A percentile compares a stretch with the other conserved stretches of the same genome.
Evolutionary conservation across 164 flowering plant genomes (phyloP).

Genomic region (Cinnamomum micranthum): DNA sequence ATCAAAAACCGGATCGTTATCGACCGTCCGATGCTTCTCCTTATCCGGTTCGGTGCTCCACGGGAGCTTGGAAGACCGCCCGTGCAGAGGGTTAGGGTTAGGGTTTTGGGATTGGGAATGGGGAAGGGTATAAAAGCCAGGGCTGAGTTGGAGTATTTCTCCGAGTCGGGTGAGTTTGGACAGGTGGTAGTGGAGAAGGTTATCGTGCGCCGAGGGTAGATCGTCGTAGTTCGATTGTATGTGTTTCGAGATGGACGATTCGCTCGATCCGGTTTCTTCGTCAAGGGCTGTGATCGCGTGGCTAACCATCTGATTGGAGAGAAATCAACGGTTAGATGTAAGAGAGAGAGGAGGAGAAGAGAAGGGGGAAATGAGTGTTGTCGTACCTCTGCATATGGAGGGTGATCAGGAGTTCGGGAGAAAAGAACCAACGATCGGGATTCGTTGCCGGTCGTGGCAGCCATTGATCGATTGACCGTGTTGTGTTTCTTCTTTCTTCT

Average conservation of each 20-base stretch:
- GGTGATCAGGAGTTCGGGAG: constrained; percentile 7
- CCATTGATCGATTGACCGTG: background rate
- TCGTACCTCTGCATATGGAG: constrained; percentile 6
- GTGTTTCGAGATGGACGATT: background rate
- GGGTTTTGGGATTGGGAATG: background rate
- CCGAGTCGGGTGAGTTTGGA: constrained; percentile 3
- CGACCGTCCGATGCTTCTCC: background rate
- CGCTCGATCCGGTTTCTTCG: constrained; percentile 5
- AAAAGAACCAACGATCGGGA: background rate
- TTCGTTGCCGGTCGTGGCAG: background rate
- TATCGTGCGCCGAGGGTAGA: constrained; percentile 1
- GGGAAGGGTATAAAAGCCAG: background rate
- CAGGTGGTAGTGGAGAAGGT: constrained; percentile 7
- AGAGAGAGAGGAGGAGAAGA: background rate
- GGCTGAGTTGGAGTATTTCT: background rate
- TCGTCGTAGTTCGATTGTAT: background rate
- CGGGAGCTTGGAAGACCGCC: background rate
- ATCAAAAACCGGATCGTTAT: background rate
- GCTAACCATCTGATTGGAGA: background rate
- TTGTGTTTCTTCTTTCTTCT: too few species aligned
- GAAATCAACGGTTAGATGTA: background rate
- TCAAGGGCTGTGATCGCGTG: background rate
- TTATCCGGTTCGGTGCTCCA: too few species aligned
- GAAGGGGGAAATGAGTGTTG: background rate
- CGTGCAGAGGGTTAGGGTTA: background rate